phyloP scores from a whole-genome alignment of 2,329 filamentous ascomycete species.

The Exophiala alcalophila region DNA sequence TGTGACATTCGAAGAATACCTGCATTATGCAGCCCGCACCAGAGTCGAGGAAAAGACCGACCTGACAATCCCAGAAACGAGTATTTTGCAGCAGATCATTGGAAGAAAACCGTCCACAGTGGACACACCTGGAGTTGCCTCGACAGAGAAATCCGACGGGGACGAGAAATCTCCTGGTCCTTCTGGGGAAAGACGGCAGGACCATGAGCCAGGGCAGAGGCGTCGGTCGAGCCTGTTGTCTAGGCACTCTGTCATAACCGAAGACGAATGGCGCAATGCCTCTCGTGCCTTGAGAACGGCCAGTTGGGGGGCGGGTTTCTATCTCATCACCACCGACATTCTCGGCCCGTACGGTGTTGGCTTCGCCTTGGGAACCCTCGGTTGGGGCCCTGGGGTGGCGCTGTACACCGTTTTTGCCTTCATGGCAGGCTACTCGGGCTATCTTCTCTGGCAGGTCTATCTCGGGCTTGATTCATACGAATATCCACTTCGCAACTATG shows the following conservation, averaged over 20 bases:
- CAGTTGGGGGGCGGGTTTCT: slow-evolving; percentile 46
- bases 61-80: slow-evolving; percentile 1
- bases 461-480: slow-evolving; percentile 48
- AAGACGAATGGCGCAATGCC: slow-evolving; percentile 47
- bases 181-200: background rate
- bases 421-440: slow-evolving; percentile 45
- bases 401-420: slow-evolving; percentile 48
- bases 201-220: background rate
- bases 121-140: slow-evolving; percentile 4
- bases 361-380: slow-evolving; percentile 37
- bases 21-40: slow-evolving; percentile 39
- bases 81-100: slow-evolving; percentile 15
- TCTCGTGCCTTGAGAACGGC: slow-evolving; percentile 48
- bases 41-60: slow-evolving; percentile 35
- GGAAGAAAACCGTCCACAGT: slow-evolving; percentile 6
- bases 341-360: slow-evolving; percentile 45
- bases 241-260: slow-evolving; percentile 9
- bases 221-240: slow-evolving; percentile 11
- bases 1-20: slow-evolving; percentile 41
- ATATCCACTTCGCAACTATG: slow-evolving; percentile 48
- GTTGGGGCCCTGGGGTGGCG: slow-evolving; percentile 46
- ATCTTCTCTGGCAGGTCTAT: slow-evolving; percentile 48
- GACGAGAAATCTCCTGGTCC: background rate
- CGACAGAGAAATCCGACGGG: background rate
- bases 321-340: slow-evolving; percentile 51